Evolutionary conservation across 2,329 filamentous ascomycete species (phyloP), one percentile per base, ranked within the genome.

Genomic region (Cercospora citrullina): DNA sequence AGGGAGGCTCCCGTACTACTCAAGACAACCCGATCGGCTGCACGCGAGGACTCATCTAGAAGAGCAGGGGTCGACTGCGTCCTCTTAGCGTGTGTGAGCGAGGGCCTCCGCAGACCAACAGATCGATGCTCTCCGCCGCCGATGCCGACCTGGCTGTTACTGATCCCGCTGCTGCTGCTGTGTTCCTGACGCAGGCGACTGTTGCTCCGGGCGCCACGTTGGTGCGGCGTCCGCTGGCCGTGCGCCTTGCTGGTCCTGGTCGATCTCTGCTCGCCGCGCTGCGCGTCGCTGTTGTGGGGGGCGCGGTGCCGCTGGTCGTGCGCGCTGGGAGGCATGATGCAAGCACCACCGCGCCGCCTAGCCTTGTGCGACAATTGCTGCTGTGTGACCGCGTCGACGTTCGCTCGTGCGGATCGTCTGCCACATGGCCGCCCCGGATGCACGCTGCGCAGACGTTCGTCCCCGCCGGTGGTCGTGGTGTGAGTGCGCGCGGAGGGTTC

Each of bases 1-100:
- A 45, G n/a, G 26, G 42, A 53, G 23, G 62, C 30, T n/a, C n/a
- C 60, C 9, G 36, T 48, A 26, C 60, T 14, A 26, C 60, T 14
- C 36, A 30, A 39, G 10, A 28, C 51, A 33, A 64, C 48, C 39
- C 62, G 62, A 9, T 58, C 62, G 62, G 48, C 23, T 39, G 45
- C 45, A 45, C 36, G 61, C 28, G 48, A 63, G 30, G 28, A 51
- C 18, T 53, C 61, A 33, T 53, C 16, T 18, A 26, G 61, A 26
- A 63, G 61, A 57, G 61, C 61, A 55, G 61, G 61, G 48, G 61
- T 63, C 14, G 61, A 57, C 9, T 53, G 48, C 23, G 61, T 55
- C 45, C 61, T 48, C 28, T 55, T 63, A 30, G 62, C 62, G 30
- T 26, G 30, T 57, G 61, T 16, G 45, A 36, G 45, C 48, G 61